These are phyloP conservation scores for Sarocladiaceae sp. DNA, from an alignment of 2,329 filamentous ascomycete species.

Conservation along the genomic window DNA sequence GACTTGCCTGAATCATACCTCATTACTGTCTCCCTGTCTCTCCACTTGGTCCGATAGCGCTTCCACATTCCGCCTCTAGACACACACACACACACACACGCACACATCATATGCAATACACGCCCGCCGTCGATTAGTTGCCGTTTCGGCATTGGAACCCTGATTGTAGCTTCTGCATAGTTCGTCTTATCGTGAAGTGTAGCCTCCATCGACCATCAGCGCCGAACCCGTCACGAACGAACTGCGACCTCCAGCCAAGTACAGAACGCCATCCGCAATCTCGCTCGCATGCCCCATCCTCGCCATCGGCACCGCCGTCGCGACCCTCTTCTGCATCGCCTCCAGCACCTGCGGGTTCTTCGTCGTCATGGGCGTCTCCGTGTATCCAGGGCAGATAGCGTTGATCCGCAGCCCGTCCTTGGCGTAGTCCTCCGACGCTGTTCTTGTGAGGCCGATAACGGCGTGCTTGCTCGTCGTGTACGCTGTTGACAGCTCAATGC, in stretches of 20 bases:
- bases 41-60: background rate
- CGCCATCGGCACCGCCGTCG: conserved; percentile 19
- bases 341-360: conserved; percentile 19
- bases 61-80: background rate
- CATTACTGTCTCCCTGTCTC: background rate
- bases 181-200: background rate
- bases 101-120: background rate
- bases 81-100: background rate
- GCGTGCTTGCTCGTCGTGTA: conserved; percentile 15
- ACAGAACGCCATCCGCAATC: conserved; percentile 23
- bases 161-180: background rate
- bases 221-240: background rate
- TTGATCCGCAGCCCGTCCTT: conserved; percentile 32
- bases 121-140: too few species aligned
- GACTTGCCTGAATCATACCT: background rate
- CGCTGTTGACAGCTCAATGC: background rate
- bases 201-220: background rate
- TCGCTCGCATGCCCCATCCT: conserved; percentile 21
- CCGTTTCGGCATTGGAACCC: too few species aligned
- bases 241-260: conserved; percentile 12
- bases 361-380: conserved; percentile 23
- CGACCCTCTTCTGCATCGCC: conserved; percentile 15
- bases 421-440: conserved; percentile 35
- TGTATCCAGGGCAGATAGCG: conserved; percentile 26
- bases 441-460: conserved; percentile 17